Evolutionary conservation across 208 protist genomes (phyloP).

Genomic region (Wallacemonas rigidus): DNA sequence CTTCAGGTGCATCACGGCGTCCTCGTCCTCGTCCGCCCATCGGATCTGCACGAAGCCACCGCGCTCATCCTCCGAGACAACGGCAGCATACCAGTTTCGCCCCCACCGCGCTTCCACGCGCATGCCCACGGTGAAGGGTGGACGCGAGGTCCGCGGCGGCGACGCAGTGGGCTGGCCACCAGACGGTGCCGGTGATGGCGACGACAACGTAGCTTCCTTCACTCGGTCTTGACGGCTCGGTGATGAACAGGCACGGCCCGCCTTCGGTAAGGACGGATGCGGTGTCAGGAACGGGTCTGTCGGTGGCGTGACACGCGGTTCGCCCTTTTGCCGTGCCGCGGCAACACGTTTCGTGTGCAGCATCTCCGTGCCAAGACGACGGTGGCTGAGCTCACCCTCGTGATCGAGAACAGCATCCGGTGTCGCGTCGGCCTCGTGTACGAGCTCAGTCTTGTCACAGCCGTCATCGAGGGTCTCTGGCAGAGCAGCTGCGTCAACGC

Average conservation of each 20-base stretch:
- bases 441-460: slow-evolving; percentile 15
- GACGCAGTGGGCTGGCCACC: not conserved
- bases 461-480: slow-evolving; percentile 30
- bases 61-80: slow-evolving; percentile 38
- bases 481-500: not conserved
- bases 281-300: slow-evolving; percentile 30
- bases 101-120: slow-evolving; percentile 62
- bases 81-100: slow-evolving; percentile 52
- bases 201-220: no score
- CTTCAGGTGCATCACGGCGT: slow-evolving; percentile 59
- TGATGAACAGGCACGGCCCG: not conserved
- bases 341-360: not conserved
- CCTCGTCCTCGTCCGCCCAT: slow-evolving; percentile 39
- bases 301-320: slow-evolving; percentile 17
- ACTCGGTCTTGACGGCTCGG: slow-evolving; percentile 1
- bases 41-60: slow-evolving; percentile 70
- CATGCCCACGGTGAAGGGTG: slow-evolving; percentile 34
- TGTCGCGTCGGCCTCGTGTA: slow-evolving; percentile 2
- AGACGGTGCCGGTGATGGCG: no score
- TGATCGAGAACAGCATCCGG: not conserved
- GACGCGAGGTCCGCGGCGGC: not conserved
- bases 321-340: not conserved
- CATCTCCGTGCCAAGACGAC: not conserved
- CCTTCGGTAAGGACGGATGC: not conserved
- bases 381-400: no score